phyloP scores from a whole-genome alignment of 805 yeast genomes.

The Candida anglica region DNA sequence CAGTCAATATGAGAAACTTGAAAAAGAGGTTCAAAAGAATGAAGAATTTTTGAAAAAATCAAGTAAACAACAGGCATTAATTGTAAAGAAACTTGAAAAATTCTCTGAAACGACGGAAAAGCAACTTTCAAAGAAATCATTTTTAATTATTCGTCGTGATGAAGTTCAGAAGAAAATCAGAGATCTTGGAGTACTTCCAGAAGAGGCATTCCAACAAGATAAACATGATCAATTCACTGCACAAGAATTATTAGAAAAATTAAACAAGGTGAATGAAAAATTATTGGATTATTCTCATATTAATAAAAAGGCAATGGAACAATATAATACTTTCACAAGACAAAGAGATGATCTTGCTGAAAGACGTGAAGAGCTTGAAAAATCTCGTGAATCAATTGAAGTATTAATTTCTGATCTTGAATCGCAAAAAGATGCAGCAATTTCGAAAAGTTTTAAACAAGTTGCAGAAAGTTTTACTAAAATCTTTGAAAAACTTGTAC shows the following conservation, averaged over 20 bases:
- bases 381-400: slow-evolving; percentile 69
- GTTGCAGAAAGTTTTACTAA: slow-evolving; percentile 71
- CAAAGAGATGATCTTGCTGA: slow-evolving; percentile 64
- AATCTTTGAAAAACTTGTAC: slow-evolving; percentile 78
- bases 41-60: slow-evolving; percentile 44
- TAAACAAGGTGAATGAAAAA: slow-evolving; percentile 53
- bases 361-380: slow-evolving; percentile 66
- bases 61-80: slow-evolving; percentile 52
- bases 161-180: slow-evolving; percentile 70
- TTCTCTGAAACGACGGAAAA: slow-evolving; percentile 65
- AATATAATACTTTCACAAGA: slow-evolving; percentile 64
- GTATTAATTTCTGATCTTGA: slow-evolving; percentile 66
- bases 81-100: slow-evolving; percentile 54
- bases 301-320: slow-evolving; percentile 87
- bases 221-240: slow-evolving; percentile 43
- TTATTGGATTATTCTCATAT: slow-evolving; percentile 69
- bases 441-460: slow-evolving; percentile 69
- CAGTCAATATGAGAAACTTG: slow-evolving; percentile 23
- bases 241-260: slow-evolving; percentile 47
- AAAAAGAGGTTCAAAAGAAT: slow-evolving; percentile 25
- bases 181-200: slow-evolving; percentile 87
- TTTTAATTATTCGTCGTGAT: slow-evolving; percentile 58
- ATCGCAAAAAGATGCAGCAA: slow-evolving; percentile 78
- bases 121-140: slow-evolving; percentile 55
- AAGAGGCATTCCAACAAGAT: slow-evolving; percentile 58